Evolutionary conservation across 1,139 yeast genomes (phyloP), one percentile per base, ranked within the genome.

Genomic region (Zygoascus sp.): DNA sequence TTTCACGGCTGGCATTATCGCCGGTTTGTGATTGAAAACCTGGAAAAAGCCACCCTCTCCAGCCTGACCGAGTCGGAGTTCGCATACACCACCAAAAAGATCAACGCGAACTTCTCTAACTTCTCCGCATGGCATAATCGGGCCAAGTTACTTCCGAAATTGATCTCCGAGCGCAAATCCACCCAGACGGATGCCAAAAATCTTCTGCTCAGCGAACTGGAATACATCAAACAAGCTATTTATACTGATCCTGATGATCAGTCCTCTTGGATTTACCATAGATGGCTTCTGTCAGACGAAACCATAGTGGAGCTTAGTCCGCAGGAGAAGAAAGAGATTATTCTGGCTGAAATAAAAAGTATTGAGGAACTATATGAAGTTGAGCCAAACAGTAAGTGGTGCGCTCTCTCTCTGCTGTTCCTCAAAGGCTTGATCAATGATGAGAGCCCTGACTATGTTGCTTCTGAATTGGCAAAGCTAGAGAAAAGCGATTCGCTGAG

Each of bases 1-100:
- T 92, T 76, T 63, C 97, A 89, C 62, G 97, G 96, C 3, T 92
- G 99, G 99, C 90, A 86, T 45, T 92, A 92, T 63, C 73, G 98
- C 58, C 73, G 97, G 48, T 77, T 77, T 49, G 80, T 92, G 2
- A 79, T 88, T 6, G 65, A 65, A 2, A 70, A 73, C 39, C 64
- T 82, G 35, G 83, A 80, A 54, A 53, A 52, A n/a, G 56, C 54
- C 5, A 58, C 60, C 0, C 51, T 50, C 21, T 50, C 46, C 8
- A 40, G 50, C 2, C 36, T 53, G 39, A 54, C 51, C 3, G 42
- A 50, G 38, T 61, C 68, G 5, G 98, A 94, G 65, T 81, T 87
- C 56, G 75, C 75, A 19, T 92, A 80, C 66, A 88, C 97, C 2
- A 84, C 92, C 0, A 64, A 71, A 47, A 85, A 83, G 68, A 87